Evolutionary conservation across 1,139 yeast species (phyloP).

Genomic region (Sugiyamaella castrensis): DNA sequence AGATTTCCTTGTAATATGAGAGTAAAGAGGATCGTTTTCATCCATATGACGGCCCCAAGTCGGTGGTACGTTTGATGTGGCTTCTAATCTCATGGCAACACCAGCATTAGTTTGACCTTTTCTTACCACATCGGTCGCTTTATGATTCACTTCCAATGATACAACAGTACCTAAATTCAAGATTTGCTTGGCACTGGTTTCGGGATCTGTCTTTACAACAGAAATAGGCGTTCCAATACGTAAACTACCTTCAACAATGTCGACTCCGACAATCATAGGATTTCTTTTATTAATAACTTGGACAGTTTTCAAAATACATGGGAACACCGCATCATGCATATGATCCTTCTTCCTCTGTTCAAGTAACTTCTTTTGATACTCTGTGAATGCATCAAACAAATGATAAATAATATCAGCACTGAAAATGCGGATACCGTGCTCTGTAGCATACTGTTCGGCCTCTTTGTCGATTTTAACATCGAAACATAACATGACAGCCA

Average conservation of each 20-base stretch:
- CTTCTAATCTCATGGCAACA: constrained; percentile 97
- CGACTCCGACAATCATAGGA: constrained; percentile 99
- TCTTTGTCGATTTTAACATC: constrained; percentile 97
- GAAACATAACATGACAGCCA: constrained; percentile 95
- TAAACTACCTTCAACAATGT: constrained; percentile 85
- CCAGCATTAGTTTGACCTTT: constrained; percentile 97
- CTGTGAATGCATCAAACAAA: constrained; percentile 90
- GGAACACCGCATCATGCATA: constrained; percentile 87
- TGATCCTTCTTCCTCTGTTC: constrained; percentile 90
- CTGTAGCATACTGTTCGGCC: constrained; percentile 96
- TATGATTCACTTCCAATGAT: constrained; percentile 93
- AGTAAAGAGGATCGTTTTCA: constrained; percentile 84
- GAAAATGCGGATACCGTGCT: constrained; percentile 86
- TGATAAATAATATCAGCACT: constrained; percentile 96
- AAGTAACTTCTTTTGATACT: constrained; percentile 80
- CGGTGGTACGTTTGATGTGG: constrained; percentile 80
- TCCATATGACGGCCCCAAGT: constrained; percentile 99
- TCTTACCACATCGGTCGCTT: constrained; percentile 71
- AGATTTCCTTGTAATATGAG: constrained; percentile 81
- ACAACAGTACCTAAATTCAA: constrained; percentile 80
- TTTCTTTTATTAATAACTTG: constrained; percentile 98
- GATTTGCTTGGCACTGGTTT: constrained; percentile 69
- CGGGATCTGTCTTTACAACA: constrained; percentile 87
- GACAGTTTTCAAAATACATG: constrained; percentile 88
- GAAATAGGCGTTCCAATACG: constrained; percentile 94